Evolutionary conservation across 805 yeast species (phyloP).

Genomic region (Ogataea minuta): DNA sequence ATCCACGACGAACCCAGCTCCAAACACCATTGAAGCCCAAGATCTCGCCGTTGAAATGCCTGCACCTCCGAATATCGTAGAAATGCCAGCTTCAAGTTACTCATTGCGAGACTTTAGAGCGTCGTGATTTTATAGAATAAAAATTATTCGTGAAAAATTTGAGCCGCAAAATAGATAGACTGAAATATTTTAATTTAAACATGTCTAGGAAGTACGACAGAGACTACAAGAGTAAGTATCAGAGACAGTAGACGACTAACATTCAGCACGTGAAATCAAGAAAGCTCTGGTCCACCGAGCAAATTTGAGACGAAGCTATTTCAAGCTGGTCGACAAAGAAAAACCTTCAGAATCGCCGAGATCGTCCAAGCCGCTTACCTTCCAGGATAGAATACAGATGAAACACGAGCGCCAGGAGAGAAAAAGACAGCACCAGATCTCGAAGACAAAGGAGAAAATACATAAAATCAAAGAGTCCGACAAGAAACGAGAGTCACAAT

Average conservation of each 20-base stretch:
- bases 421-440: conserved; percentile 40
- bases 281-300: conserved; percentile 77
- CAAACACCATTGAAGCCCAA: conserved; percentile 30
- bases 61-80: conserved; percentile 28
- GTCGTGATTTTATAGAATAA: neutral
- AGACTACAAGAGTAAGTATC: conserved; percentile 29
- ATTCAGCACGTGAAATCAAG: conserved; percentile 59
- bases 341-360: conserved; percentile 14
- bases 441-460: conserved; percentile 35
- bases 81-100: conserved; percentile 25
- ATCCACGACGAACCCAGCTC: conserved; percentile 13
- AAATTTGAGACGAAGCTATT: conserved; percentile 74
- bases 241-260: neutral
- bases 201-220: conserved; percentile 23
- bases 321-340: conserved; percentile 72
- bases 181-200: no score
- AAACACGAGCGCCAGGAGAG: conserved; percentile 48
- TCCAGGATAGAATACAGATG: conserved; percentile 43
- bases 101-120: conserved; percentile 17
- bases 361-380: conserved; percentile 37
- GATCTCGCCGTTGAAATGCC: conserved; percentile 25
- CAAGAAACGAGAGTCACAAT: conserved; percentile 43
- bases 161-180: conserved; percentile 4
- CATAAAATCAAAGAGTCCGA: conserved; percentile 37
- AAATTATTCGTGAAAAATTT: conserved; percentile 4